These are phyloP conservation scores for Coemansia sp. DNA, from an alignment of 192 early-diverging fungal genomes.

Conservation along the genomic window DNA sequence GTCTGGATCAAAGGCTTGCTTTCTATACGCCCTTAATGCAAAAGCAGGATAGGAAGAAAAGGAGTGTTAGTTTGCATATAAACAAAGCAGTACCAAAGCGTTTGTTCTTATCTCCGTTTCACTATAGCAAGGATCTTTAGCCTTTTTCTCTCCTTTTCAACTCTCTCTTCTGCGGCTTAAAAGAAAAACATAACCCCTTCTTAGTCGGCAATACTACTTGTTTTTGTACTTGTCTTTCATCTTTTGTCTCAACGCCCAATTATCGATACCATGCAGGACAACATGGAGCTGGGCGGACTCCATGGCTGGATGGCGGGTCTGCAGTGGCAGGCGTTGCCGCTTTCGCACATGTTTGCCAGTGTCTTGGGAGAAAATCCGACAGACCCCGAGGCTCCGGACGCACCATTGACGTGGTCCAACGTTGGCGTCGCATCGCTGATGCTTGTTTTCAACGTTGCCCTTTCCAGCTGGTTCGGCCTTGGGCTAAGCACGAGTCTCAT, in stretches of 20 bases:
- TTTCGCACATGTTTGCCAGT: not conserved
- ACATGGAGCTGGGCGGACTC: not conserved
- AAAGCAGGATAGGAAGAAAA: no score
- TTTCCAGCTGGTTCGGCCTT: constrained; percentile 65
- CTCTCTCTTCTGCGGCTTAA: not conserved
- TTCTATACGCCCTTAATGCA: not conserved
- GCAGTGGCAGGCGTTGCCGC: constrained; percentile 28
- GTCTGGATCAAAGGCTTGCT: constrained; percentile 4
- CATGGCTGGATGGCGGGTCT: constrained; percentile 15
- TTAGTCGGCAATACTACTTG: no score
- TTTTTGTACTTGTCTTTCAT: no score
- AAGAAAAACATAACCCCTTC: no score
- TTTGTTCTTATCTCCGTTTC: no score
- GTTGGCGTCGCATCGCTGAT: constrained; percentile 61
- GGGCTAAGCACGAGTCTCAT: constrained; percentile 65
- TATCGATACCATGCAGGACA: constrained; percentile 2
- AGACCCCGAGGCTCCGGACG: constrained; percentile 33
- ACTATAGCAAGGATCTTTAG: no score
- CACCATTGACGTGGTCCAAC: constrained; percentile 46
- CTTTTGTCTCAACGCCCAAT: no score
- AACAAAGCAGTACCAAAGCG: no score
- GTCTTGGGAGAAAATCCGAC: constrained; percentile 11
- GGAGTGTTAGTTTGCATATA: no score
- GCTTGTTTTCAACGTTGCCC: constrained; percentile 56
- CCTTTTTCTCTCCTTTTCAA: not conserved